phyloP scores from a whole-genome alignment of 768 basidiomycete genomes.

The Lentinula sp. region DNA sequence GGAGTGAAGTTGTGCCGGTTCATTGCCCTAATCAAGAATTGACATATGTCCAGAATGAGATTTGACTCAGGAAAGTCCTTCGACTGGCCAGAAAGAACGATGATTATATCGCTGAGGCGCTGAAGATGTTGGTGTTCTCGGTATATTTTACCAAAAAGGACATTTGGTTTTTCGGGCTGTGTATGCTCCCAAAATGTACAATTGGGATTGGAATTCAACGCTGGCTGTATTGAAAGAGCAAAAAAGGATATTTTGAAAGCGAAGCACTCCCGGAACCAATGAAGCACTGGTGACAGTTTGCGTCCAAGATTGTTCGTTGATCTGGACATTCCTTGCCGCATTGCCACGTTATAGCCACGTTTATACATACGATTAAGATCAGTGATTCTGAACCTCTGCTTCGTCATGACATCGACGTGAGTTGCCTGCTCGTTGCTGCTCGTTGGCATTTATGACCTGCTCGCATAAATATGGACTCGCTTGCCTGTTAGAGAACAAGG shows the following conservation, averaged over 20 bases:
- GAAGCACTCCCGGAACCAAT: neutral
- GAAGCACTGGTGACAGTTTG: neutral
- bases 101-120: neutral
- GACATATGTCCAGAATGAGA: neutral
- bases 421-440: neutral
- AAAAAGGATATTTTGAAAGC: neutral
- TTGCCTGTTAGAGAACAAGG: neutral
- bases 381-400: neutral
- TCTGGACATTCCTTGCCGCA: neutral
- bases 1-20: neutral
- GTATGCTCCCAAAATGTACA: neutral
- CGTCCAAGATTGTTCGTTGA: neutral
- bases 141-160: neutral
- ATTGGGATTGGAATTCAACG: neutral
- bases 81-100: neutral
- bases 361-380: neutral
- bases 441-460: neutral
- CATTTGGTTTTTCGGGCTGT: neutral
- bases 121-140: neutral
- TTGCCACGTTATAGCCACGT: no score
- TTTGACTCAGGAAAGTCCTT: neutral
- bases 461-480: neutral
- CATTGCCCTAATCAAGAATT: neutral
- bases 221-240: neutral
- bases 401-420: neutral